phyloP scores from a whole-genome alignment of 805 yeast genomes.

The Kuraishia ogatae region DNA sequence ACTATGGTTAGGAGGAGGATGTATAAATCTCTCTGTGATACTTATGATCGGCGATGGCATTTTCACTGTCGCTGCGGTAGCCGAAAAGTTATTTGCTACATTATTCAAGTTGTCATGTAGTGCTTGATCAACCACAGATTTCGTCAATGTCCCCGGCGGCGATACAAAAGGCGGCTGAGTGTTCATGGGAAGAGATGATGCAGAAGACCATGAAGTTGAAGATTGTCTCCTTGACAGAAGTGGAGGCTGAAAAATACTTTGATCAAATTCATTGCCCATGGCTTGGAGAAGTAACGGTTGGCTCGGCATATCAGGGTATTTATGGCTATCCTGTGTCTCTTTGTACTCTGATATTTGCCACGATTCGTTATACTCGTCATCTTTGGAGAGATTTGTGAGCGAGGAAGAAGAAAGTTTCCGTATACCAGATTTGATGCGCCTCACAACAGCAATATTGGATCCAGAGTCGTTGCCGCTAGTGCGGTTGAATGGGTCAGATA shows the following conservation, averaged over 20 bases:
- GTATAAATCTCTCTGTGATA: neutral
- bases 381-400: neutral
- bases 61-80: neutral
- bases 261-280: neutral
- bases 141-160: neutral
- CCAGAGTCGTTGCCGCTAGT: neutral
- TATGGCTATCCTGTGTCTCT: neutral
- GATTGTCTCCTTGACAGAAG: neutral
- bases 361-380: neutral
- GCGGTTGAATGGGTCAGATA: neutral
- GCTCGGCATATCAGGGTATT: neutral
- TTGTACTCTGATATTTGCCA: neutral
- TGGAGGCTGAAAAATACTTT: neutral
- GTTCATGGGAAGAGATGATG: neutral
- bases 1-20: neutral
- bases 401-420: neutral
- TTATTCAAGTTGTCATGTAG: neutral
- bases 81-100: neutral
- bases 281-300: neutral
- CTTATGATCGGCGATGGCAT: neutral
- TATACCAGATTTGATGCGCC: neutral
- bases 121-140: neutral
- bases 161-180: neutral
- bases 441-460: neutral
- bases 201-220: neutral